Percentiles rank a stretch among this genome's conserved stretches.
These are phyloP conservation scores for Antrodiella citrinella DNA, from an alignment of 768 basidiomycete species.

Conservation along the genomic window DNA sequence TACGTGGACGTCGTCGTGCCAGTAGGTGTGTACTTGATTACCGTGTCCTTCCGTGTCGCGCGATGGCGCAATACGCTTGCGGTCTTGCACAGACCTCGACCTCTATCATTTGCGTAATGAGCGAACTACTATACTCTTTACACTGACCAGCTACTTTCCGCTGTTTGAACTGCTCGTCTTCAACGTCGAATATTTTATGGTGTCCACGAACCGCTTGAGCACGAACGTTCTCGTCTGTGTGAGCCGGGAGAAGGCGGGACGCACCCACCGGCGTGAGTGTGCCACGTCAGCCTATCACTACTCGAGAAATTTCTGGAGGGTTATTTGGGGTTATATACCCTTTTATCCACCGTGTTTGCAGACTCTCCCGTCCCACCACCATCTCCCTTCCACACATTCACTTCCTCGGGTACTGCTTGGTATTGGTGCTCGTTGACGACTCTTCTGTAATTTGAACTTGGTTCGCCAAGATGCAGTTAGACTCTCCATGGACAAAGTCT, in stretches of 20 bases:
- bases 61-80: no score
- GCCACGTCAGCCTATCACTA: constrained; percentile 13
- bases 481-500: constrained; percentile 72
- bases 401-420: background rate
- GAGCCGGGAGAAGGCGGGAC: constrained; percentile 4
- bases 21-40: no score
- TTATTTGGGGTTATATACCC: constrained; percentile 9
- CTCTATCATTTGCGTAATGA: no score
- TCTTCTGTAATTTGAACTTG: constrained; percentile 1
- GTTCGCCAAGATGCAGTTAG: constrained; percentile 28
- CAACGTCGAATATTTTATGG: background rate
- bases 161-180: no score
- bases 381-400: background rate
- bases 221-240: constrained; percentile 7
- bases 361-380: background rate
- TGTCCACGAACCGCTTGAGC: background rate
- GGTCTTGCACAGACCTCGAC: no score
- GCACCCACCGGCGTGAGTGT: constrained; percentile 1
- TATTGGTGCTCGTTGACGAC: background rate
- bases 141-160: no score
- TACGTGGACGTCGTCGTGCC: no score
- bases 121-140: no score
- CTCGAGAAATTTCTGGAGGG: constrained; percentile 7
- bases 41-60: no score
- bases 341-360: constrained; percentile 1